These are phyloP conservation scores for Solanum piurae DNA, from an alignment of 257 asterid species.

Conservation along the genomic window DNA sequence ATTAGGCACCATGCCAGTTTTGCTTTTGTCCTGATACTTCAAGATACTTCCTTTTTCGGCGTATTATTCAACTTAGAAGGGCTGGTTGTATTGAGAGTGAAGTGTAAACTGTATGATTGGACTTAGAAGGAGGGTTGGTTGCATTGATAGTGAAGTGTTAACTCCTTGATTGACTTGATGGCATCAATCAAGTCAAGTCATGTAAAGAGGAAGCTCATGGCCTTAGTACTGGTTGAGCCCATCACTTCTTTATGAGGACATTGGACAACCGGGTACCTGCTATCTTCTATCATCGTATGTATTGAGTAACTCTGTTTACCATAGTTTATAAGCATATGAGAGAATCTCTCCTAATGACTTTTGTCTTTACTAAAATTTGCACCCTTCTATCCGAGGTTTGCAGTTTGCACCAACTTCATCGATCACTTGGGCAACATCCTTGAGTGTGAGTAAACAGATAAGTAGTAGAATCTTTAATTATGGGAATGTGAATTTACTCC, in stretches of 20 bases:
- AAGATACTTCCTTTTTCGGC: background rate
- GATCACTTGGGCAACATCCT: background rate
- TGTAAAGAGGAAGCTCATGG: background rate
- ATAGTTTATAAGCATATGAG: background rate
- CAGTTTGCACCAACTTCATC: no score
- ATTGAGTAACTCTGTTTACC: background rate
- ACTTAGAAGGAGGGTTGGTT: background rate
- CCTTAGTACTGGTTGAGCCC: background rate
- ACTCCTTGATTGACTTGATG: background rate
- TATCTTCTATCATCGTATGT: background rate
- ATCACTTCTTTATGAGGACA: background rate
- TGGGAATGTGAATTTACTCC: background rate
- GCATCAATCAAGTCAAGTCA: background rate
- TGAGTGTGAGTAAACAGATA: background rate
- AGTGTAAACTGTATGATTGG: background rate
- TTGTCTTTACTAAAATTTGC: background rate
- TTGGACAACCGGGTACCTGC: background rate
- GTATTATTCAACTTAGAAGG: background rate
- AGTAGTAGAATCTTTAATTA: background rate
- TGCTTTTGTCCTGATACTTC: background rate
- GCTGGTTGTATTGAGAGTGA: background rate
- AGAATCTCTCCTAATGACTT: background rate
- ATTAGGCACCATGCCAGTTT: background rate
- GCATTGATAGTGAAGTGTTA: background rate
- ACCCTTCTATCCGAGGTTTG: background rate